Conservation (phyloP, 495 filamentous ascomycete species). For the Usnea hakonensis region DNA sequence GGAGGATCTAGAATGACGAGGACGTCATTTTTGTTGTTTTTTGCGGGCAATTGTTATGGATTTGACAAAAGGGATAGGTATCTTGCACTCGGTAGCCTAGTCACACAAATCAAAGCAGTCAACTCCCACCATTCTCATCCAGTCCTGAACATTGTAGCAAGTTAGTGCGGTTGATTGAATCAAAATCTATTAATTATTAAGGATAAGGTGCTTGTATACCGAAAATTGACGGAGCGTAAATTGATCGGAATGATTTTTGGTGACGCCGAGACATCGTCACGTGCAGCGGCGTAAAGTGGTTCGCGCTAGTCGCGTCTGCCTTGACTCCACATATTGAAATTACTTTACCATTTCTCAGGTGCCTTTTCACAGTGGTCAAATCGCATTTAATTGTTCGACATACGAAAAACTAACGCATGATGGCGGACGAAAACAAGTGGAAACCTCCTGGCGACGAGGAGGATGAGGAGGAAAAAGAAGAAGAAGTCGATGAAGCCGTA, state of each 20-base stretch:
- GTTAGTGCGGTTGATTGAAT: not conserved
- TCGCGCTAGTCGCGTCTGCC: conserved; percentile 15
- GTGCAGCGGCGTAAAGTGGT: conserved; percentile 2
- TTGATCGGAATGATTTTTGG: not conserved
- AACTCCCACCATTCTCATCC: too few relatives aligned
- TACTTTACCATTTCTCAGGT: not conserved
- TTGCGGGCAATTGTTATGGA: too few relatives aligned
- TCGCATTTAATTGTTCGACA: not conserved
- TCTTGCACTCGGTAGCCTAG: too few relatives aligned
- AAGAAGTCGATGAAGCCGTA: conserved; percentile 68
- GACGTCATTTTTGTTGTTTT: too few relatives aligned
- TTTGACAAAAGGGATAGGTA: too few relatives aligned
- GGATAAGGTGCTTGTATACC: not conserved
- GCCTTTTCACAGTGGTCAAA: not conserved
- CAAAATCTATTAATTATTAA: not conserved
- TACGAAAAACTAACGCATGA: conserved; percentile 18
- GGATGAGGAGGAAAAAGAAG: conserved; percentile 61
- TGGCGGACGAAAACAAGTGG: conserved; percentile 39
- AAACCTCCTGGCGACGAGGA: conserved; percentile 41
- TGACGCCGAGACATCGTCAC: not conserved
- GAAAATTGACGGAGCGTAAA: not conserved
- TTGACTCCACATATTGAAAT: not conserved
- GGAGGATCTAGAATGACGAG: too few relatives aligned
- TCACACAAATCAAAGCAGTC: too few relatives aligned
- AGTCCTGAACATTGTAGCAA: not conserved